These are phyloP conservation scores for Euclidium syriacum DNA, from an alignment of 345 rosid species.

Conservation along the genomic window DNA sequence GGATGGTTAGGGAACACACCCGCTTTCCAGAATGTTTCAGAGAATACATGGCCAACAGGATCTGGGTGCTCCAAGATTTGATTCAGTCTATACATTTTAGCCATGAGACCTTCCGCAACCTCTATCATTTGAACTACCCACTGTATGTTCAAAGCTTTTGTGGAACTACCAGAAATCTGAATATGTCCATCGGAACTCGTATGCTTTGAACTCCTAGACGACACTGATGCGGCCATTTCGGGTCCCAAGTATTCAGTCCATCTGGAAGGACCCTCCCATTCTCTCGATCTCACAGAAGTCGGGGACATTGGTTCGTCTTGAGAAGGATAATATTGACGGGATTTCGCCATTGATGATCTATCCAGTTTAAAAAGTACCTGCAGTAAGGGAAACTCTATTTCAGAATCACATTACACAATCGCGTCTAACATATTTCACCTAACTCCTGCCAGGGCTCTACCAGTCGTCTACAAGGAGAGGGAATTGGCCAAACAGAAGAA, in stretches of 20 bases:
- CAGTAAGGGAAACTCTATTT: not conserved
- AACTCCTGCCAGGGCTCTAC: not conserved
- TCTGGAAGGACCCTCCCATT: slow-evolving; percentile 89
- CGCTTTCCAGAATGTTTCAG: slow-evolving; percentile 94
- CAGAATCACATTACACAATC: slow-evolving; percentile 7
- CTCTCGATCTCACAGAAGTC: slow-evolving; percentile 59
- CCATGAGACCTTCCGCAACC: slow-evolving; percentile 96
- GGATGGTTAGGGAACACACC: slow-evolving; percentile 89
- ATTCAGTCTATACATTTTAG: slow-evolving; percentile 89
- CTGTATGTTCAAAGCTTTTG: slow-evolving; percentile 84
- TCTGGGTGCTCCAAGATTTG: slow-evolving; percentile 95
- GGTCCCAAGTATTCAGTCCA: slow-evolving; percentile 97
- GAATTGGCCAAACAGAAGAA: not conserved
- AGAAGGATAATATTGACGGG: slow-evolving; percentile 50
- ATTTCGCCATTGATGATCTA: slow-evolving; percentile 53
- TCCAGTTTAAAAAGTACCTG: slow-evolving; percentile 6
- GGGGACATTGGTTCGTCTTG: slow-evolving; percentile 57
- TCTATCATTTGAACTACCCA: slow-evolving; percentile 88
- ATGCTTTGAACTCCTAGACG: slow-evolving; percentile 54
- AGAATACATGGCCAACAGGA: slow-evolving; percentile 58
- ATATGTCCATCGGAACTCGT: slow-evolving; percentile 57
- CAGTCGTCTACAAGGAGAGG: not conserved
- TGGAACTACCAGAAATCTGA: slow-evolving; percentile 56
- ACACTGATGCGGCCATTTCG: slow-evolving; percentile 50
- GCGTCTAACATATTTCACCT: not conserved